A percentile compares a stretch with the other conserved stretches of the same genome.
These are phyloP conservation scores for Tricholoma furcatifolium DNA, from an alignment of 768 basidiomycete genomes.

Conservation along the genomic window DNA sequence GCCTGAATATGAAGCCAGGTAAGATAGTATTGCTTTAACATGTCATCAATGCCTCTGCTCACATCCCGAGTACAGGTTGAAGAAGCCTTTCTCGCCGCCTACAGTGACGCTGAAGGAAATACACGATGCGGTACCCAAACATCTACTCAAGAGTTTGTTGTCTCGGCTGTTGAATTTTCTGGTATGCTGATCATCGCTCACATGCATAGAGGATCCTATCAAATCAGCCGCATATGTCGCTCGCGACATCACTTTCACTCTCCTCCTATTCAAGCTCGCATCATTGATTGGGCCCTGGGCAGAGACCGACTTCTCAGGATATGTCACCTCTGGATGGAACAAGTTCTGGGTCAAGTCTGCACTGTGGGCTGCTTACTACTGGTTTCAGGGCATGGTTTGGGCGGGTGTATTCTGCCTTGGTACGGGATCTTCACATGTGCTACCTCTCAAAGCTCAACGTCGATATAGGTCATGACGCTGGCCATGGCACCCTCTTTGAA, in stretches of 20 bases:
- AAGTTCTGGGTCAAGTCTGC: conserved; percentile 28
- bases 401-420: conserved; percentile 55
- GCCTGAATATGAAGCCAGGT: conserved; percentile 42
- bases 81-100: conserved; percentile 48
- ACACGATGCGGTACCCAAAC: conserved; percentile 54
- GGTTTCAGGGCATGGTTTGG: conserved; percentile 49
- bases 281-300: conserved; percentile 40
- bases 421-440: conserved; percentile 16
- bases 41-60: not conserved
- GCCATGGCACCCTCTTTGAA: conserved; percentile 40
- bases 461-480: conserved; percentile 42
- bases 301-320: conserved; percentile 38
- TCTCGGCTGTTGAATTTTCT: not conserved
- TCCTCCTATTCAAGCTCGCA: conserved; percentile 43
- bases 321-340: conserved; percentile 28
- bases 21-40: not conserved
- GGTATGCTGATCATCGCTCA: not conserved
- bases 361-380: conserved; percentile 50
- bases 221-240: conserved; percentile 41
- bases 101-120: conserved; percentile 50
- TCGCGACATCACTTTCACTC: conserved; percentile 42
- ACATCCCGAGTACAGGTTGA: conserved; percentile 26
- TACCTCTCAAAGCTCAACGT: not conserved
- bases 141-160: conserved; percentile 39
- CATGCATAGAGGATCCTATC: conserved; percentile 31